phyloP scores from a whole-genome alignment of 202 grass and related monocot species.

The Digitaria exilis region DNA sequence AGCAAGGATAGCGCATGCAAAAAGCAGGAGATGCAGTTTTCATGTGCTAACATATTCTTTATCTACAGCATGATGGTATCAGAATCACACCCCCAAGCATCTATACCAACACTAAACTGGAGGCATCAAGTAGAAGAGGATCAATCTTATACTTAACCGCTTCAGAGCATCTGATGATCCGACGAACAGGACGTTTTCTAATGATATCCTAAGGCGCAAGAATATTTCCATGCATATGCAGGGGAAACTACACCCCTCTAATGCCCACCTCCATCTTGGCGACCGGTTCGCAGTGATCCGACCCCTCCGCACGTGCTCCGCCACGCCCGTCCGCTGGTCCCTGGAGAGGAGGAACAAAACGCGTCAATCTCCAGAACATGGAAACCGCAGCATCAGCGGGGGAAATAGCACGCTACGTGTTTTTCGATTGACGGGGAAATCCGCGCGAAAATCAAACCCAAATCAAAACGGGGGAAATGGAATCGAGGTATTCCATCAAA shows the following conservation, averaged over 20 bases:
- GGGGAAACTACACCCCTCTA: constrained; percentile 18
- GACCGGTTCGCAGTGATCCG: constrained; percentile 12
- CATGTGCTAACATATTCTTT: constrained; percentile 14
- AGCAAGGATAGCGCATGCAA: constrained; percentile 17
- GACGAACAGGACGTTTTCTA: neutral
- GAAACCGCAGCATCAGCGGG: neutral
- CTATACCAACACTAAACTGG: constrained; percentile 23
- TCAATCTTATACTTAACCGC: constrained; percentile 25
- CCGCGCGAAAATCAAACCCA: neutral
- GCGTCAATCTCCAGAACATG: constrained; percentile 19
- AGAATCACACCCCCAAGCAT: constrained; percentile 36
- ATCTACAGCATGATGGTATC: constrained; percentile 40
- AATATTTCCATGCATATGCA: constrained; percentile 53
- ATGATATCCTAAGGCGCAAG: constrained; percentile 3
- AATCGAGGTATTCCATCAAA: constrained; percentile 25
- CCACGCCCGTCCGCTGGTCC: constrained; percentile 22
- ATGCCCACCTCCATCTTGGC: constrained; percentile 51
- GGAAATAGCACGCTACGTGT: neutral
- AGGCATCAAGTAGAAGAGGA: constrained; percentile 15
- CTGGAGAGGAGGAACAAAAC: constrained; percentile 26
- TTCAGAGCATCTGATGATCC: constrained; percentile 21
- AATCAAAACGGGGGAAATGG: constrained; percentile 1
- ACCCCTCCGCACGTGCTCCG: neutral
- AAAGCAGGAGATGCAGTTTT: constrained; percentile 17
- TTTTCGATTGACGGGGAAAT: constrained; percentile 11